phyloP scores from a whole-genome alignment of 352 stramenopile genomes.

The Phytophthora colocasiae region DNA sequence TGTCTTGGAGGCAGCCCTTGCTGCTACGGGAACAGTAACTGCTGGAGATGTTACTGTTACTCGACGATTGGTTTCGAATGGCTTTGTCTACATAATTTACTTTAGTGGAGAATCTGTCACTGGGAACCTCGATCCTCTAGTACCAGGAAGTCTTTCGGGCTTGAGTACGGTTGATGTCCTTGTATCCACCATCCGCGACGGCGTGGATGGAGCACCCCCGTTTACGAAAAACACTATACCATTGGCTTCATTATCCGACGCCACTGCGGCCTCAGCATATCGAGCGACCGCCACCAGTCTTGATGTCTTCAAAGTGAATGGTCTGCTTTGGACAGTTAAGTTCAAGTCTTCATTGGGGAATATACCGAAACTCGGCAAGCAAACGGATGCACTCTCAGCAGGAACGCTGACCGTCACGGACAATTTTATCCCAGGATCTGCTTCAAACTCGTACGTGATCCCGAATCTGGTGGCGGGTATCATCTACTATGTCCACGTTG shows the following conservation, averaged over 20 bases:
- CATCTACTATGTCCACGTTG: slow-evolving; percentile 70
- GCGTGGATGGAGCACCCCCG: slow-evolving; percentile 37
- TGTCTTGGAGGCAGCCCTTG: slow-evolving; percentile 32
- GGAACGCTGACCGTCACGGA: slow-evolving; percentile 45
- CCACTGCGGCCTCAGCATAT: slow-evolving; percentile 37
- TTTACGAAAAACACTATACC: slow-evolving; percentile 59
- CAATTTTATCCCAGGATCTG: slow-evolving; percentile 52
- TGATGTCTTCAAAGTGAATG: slow-evolving; percentile 77
- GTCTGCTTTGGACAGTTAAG: slow-evolving; percentile 81
- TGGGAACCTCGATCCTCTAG: slow-evolving; percentile 40
- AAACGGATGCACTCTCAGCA: slow-evolving; percentile 25
- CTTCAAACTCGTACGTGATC: slow-evolving; percentile 61
- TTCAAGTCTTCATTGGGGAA: slow-evolving; percentile 83
- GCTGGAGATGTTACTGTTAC: slow-evolving; percentile 61
- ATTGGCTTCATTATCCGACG: slow-evolving; percentile 39
- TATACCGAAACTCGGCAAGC: slow-evolving; percentile 48
- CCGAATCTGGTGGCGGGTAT: slow-evolving; percentile 66
- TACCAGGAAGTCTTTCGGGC: slow-evolving; percentile 11
- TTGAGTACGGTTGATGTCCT: slow-evolving; percentile 49
- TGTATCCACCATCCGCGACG: slow-evolving; percentile 41
- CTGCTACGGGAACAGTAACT: slow-evolving; percentile 5
- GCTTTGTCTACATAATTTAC: slow-evolving; percentile 78
- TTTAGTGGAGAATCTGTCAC: slow-evolving; percentile 57
- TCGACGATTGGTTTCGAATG: slow-evolving; percentile 53
- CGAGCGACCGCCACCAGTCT: slow-evolving; percentile 47